Conservation (phyloP, 306 rosid species). For the Lathyrus aphaca region DNA sequence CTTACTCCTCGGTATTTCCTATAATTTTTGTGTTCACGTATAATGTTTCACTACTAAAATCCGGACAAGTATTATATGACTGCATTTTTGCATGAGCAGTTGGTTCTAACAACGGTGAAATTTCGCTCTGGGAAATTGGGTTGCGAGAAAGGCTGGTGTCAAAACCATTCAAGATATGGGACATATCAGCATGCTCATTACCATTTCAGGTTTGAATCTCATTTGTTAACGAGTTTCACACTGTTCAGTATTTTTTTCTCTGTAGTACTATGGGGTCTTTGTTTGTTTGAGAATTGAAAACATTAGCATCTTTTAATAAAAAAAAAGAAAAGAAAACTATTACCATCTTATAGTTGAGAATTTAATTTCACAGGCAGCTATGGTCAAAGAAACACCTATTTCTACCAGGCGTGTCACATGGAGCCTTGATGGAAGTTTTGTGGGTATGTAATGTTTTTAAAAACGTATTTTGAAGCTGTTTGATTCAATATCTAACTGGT, state of each 20-base stretch:
- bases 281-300: conserved; percentile 39
- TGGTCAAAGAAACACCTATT: conserved; percentile 57
- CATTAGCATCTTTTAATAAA: too few relatives aligned
- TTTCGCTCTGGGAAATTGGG: conserved; percentile 80
- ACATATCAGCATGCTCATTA: conserved; percentile 52
- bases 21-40: conserved; percentile 20
- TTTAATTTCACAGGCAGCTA: conserved; percentile 59
- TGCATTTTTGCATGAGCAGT: conserved; percentile 54
- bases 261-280: conserved; percentile 18
- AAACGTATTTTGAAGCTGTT: conserved; percentile 32
- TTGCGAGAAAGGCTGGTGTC: conserved; percentile 68
- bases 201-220: conserved; percentile 68
- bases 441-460: conserved; percentile 62
- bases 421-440: conserved; percentile 87
- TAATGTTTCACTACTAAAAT: conserved; percentile 26
- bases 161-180: conserved; percentile 84
- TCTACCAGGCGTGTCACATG: conserved; percentile 84
- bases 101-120: conserved; percentile 77
- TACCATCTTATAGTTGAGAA: conserved; percentile 46
- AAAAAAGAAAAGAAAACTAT: too few relatives aligned
- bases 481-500: conserved; percentile 40
- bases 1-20: conserved; percentile 71
- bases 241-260: conserved; percentile 30
- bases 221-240: conserved; percentile 10
- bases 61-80: conserved; percentile 8